A percentile compares a stretch with the other conserved stretches of the same genome.
Conservation (phyloP, 2,329 filamentous ascomycete genomes). For the Ambrosiella cleistominuta region DNA sequence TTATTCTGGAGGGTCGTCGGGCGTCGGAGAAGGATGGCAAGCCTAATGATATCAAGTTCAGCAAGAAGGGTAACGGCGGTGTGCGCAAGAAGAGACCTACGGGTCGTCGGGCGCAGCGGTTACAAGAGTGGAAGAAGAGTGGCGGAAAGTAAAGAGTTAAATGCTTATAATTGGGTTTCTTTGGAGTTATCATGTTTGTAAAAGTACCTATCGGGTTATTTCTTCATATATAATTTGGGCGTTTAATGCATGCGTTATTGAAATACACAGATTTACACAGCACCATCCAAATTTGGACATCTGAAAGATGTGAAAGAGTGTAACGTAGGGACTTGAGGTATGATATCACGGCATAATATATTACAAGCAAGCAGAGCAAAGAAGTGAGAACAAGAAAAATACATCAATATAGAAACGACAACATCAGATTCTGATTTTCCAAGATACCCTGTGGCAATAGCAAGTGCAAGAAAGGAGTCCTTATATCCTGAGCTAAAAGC, state of each 20-base stretch:
- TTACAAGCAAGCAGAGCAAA: not conserved
- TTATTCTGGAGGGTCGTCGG: conserved; percentile 69
- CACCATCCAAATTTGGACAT: not conserved
- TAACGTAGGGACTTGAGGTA: too few species aligned
- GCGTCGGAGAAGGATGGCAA: conserved; percentile 50
- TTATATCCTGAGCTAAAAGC: not conserved
- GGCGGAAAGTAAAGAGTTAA: not conserved
- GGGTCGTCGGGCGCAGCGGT: conserved; percentile 24
- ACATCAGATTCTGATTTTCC: not conserved
- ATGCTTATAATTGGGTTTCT: not conserved
- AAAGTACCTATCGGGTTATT: not conserved
- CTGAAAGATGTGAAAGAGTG: too few species aligned
- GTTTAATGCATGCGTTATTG: not conserved
- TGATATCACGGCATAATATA: too few species aligned
- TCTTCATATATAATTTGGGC: not conserved
- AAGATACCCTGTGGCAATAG: not conserved
- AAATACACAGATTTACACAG: not conserved
- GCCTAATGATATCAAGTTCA: conserved; percentile 42
- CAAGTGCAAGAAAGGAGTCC: not conserved
- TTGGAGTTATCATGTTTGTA: not conserved
- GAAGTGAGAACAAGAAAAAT: not conserved
- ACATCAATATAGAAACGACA: conserved; percentile 3
- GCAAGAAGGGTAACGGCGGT: conserved; percentile 33
- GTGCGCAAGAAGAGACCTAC: conserved; percentile 22
- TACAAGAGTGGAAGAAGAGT: conserved; percentile 27